Evolutionary conservation across 2,329 filamentous ascomycete genomes (phyloP), one percentile per base, ranked within the genome.

Genomic region (Pezicula radicicola): DNA sequence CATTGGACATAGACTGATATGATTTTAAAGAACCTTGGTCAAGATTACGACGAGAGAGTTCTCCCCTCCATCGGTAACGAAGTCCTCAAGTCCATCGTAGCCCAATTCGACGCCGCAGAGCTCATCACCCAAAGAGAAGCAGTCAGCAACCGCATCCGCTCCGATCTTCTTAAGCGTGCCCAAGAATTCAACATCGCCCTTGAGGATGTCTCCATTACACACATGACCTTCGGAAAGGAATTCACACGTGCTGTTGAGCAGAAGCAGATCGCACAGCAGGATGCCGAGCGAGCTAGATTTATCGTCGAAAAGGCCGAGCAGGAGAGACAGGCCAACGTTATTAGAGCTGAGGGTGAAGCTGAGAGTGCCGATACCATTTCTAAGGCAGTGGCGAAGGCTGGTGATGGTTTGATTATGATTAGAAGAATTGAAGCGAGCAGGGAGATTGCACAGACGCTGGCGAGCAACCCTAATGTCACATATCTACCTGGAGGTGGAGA

Each of bases 261-360:
- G 84, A 99, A 99, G 85, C 94, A 99, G 80, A 99, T 99, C 72
- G 94, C 94, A 51, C 94, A 99, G 77, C 94, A 99, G 75, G 94
- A 99, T 69, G 94, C 94, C 58, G 94, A 99, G 81, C 84, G 94
- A 60, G 94, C 94, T 46, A 84, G 94, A 61, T 99, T 99, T 79
- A 95, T 99, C 63, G 94, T 99, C 70, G 94, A 99, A 82, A 91
- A 91, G 72, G 94, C 94, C 55, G 94, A 99, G 82, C 94, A 99
- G 79, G 94, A 99, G 78, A 83, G 94, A 66, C 94, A 99, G 77
- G 94, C 94, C 63, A 97, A 94, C 75, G 94, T 99, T 66, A 99
- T 99, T 73, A 85, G 94, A 51, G 94, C 94, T 48, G 94, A 99
- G 81, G 94, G 94, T 70, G 94, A 99, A 75, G 93, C 93, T 61